Conservation (phyloP, 2,329 filamentous ascomycete species). For the Aspergillus terreus region DNA sequence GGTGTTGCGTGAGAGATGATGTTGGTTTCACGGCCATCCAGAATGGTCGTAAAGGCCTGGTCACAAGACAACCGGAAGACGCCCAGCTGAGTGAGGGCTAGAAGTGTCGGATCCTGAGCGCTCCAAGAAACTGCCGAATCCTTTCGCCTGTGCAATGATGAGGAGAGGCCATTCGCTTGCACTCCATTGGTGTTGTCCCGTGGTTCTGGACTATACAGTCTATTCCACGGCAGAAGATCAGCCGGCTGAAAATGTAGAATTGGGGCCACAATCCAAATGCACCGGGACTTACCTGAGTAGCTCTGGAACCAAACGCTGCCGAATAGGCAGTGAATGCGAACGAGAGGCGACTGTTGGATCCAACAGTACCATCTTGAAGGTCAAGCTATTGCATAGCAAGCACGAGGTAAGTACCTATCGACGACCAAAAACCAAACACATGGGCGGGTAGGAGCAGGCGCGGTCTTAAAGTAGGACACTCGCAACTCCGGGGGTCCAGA, state of each 20-base stretch:
- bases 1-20: slow-evolving; percentile 51
- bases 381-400: slow-evolving; percentile 8
- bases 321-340: background rate
- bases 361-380: slow-evolving; percentile 8
- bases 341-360: slow-evolving; percentile 8
- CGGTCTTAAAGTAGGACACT: background rate
- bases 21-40: slow-evolving; percentile 45
- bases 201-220: slow-evolving; percentile 4
- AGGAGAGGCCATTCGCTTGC: background rate
- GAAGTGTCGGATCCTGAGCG: slow-evolving; percentile 32
- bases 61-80: slow-evolving; percentile 40
- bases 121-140: background rate
- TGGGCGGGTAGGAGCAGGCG: background rate
- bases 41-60: slow-evolving; percentile 47
- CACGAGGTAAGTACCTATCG: background rate
- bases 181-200: slow-evolving; percentile 1
- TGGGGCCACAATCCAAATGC: background rate
- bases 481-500: background rate
- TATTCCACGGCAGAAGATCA: background rate
- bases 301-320: slow-evolving; percentile 10
- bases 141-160: background rate
- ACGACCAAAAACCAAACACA: background rate
- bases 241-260: background rate
- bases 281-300: slow-evolving; percentile 10
- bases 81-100: slow-evolving; percentile 49